phyloP scores from a whole-genome alignment of 257 asterid species.

The Avicennia marina region DNA sequence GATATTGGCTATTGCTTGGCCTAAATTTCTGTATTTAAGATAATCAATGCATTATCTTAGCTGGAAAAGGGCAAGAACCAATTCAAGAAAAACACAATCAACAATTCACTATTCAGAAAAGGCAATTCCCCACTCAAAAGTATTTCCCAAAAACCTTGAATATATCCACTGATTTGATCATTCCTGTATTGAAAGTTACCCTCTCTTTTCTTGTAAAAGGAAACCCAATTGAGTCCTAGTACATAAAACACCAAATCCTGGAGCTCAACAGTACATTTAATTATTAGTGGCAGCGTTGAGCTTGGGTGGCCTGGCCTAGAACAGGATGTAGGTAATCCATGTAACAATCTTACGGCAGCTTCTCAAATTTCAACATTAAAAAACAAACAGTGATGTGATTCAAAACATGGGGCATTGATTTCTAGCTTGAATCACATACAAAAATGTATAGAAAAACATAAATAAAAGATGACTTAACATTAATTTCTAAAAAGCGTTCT shows the following conservation, averaged over 20 bases:
- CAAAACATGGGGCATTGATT: no score
- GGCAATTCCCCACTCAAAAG: background rate
- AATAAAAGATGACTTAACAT: no score
- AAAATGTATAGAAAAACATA: no score
- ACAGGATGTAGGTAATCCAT: background rate
- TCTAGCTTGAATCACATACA: no score
- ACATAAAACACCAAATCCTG: background rate
- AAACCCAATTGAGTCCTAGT: background rate
- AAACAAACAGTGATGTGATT: background rate
- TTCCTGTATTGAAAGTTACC: background rate
- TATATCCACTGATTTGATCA: background rate
- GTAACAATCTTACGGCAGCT: background rate
- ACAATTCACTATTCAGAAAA: background rate
- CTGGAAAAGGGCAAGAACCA: background rate
- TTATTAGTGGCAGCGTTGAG: background rate
- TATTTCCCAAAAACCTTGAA: background rate
- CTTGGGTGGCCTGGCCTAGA: background rate
- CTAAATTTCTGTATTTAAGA: no score
- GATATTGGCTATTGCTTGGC: no score
- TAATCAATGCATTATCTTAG: background rate
- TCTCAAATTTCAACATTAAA: constrained; percentile 1
- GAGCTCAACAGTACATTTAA: background rate
- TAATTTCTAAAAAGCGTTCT: background rate
- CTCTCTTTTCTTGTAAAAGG: background rate
- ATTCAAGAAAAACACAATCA: background rate